Evolutionary conservation across 164 flowering plant genomes (phyloP).

Genomic region (Saururus chinensis): DNA sequence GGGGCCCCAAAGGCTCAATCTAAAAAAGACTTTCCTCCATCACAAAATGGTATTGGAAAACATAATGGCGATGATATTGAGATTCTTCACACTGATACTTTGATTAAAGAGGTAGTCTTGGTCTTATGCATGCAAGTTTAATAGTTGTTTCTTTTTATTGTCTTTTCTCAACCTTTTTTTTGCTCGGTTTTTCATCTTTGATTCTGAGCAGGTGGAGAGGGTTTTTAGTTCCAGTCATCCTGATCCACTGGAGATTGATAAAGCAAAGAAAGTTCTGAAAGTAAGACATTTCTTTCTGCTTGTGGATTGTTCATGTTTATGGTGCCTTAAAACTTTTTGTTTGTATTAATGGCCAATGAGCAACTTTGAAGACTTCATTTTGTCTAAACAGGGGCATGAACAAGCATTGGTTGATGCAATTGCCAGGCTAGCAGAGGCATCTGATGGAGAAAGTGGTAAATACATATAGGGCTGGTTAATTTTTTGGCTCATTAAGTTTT

Average conservation of each 20-base stretch:
- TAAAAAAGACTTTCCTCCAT: constrained; percentile 44
- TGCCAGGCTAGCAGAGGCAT: constrained; percentile 67
- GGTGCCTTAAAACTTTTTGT: not conserved
- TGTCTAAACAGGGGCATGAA: constrained; percentile 68
- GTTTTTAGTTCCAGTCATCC: constrained; percentile 55
- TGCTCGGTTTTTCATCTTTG: not conserved
- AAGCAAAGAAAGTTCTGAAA: constrained; percentile 73
- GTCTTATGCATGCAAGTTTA: not conserved
- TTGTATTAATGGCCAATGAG: not conserved
- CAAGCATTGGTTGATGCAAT: constrained; percentile 72
- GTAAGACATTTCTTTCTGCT: constrained; percentile 21
- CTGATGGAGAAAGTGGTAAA: constrained; percentile 60
- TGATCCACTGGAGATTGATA: constrained; percentile 62
- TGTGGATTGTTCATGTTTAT: constrained; percentile 10
- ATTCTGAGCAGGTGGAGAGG: constrained; percentile 58
- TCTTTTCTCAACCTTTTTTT: not conserved
- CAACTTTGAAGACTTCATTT: not conserved
- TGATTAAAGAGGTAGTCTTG: constrained; percentile 68
- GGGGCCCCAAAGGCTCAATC: constrained; percentile 45
- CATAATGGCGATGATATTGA: constrained; percentile 61
- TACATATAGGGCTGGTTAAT: not conserved
- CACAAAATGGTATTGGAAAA: constrained; percentile 74
- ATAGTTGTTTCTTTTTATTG: not conserved
- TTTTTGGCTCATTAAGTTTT: too few species aligned
- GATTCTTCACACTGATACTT: constrained; percentile 77